A percentile compares a stretch with the other conserved stretches of the same genome.
These are phyloP conservation scores for Vigna reflexopilosa DNA, from an alignment of 306 rosid genomes.

Conservation along the genomic window DNA sequence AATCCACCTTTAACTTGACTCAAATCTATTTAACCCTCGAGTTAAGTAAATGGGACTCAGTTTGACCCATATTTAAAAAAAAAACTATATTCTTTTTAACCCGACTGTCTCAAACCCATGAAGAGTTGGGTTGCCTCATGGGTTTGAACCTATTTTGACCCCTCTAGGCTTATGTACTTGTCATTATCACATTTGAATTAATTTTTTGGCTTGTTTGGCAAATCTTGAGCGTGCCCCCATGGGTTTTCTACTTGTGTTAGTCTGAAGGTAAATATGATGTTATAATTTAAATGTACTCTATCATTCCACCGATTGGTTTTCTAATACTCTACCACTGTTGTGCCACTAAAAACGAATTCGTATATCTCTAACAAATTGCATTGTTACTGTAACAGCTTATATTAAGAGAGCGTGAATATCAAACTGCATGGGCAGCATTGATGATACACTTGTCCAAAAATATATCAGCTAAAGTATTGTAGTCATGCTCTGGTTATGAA, in stretches of 20 bases:
- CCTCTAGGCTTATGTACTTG: too few relatives aligned
- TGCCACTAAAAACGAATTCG: neutral
- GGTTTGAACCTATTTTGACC: too few relatives aligned
- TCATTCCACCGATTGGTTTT: neutral
- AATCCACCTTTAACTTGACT: too few relatives aligned
- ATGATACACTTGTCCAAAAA: neutral
- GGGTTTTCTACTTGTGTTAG: constrained; percentile 6
- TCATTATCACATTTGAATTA: neutral
- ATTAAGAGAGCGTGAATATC: constrained; percentile 5
- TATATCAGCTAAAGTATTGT: neutral
- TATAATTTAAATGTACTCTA: neutral
- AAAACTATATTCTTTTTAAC: too few relatives aligned
- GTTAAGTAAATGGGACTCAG: too few relatives aligned
- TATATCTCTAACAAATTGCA: neutral
- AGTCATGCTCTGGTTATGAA: neutral
- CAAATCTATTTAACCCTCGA: too few relatives aligned
- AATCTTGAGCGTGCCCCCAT: neutral
- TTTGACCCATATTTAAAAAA: too few relatives aligned
- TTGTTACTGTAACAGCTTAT: neutral
- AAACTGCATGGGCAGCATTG: neutral
- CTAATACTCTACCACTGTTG: neutral
- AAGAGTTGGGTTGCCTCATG: too few relatives aligned
- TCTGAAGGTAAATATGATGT: neutral
- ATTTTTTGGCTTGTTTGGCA: neutral
- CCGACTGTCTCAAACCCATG: too few relatives aligned